Evolutionary conservation across 2,329 filamentous ascomycete species (phyloP).

Genomic region (Nemania sp.): DNA sequence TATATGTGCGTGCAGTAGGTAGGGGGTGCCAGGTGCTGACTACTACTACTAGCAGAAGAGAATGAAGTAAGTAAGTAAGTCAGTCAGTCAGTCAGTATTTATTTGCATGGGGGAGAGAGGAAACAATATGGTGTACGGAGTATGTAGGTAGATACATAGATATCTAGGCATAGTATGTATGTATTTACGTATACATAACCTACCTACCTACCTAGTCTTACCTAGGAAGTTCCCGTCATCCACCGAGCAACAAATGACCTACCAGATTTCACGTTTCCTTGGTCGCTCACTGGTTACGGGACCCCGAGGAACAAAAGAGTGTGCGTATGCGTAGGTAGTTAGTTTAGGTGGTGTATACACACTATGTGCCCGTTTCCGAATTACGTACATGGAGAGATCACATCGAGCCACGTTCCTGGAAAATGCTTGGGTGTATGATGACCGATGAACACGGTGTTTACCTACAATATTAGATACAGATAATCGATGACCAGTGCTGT

Average conservation of each 20-base stretch:
- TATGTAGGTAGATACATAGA: too few species aligned
- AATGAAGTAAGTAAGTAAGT: too few species aligned
- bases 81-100: too few species aligned
- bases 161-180: too few species aligned
- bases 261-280: constrained; percentile 9
- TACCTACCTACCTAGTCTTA: not conserved
- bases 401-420: constrained; percentile 31
- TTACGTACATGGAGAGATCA: constrained; percentile 38
- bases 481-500: too few species aligned
- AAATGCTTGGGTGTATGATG: constrained; percentile 21
- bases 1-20: not conserved
- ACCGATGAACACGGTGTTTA: constrained; percentile 38
- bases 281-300: constrained; percentile 1
- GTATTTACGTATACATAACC: not conserved
- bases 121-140: not conserved
- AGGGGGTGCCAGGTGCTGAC: not conserved
- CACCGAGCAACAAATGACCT: not conserved
- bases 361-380: constrained; percentile 27
- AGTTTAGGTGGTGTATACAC: not conserved
- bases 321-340: not conserved
- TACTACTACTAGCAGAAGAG: constrained; percentile 7
- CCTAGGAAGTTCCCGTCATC: constrained; percentile 20
- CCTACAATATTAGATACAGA: not conserved
- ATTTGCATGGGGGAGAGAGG: constrained; percentile 24
- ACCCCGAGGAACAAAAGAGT: constrained; percentile 11